These are phyloP conservation scores for Patellaria atrata DNA, from an alignment of 495 filamentous ascomycete genomes.

Conservation along the genomic window DNA sequence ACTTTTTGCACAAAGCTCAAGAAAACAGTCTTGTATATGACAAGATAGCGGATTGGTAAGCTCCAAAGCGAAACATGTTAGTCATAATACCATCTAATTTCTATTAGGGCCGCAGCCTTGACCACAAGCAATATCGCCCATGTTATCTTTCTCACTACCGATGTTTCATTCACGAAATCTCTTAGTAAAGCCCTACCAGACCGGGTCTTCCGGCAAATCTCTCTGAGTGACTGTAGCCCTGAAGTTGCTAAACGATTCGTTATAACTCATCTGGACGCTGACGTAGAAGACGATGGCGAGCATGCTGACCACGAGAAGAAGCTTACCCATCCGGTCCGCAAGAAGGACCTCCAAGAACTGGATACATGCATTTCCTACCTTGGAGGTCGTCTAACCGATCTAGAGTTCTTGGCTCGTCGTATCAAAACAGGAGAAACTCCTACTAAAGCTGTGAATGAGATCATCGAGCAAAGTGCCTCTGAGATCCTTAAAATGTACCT, in stretches of 20 bases:
- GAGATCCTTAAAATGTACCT: slow-evolving; percentile 93
- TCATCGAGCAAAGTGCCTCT: slow-evolving; percentile 70
- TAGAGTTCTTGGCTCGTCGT: slow-evolving; percentile 82
- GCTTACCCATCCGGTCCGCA: slow-evolving; percentile 24
- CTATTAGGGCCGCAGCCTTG: slow-evolving; percentile 56
- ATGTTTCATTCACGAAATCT: slow-evolving; percentile 77
- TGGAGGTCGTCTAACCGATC: slow-evolving; percentile 82
- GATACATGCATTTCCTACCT: slow-evolving; percentile 69
- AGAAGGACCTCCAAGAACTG: slow-evolving; percentile 44
- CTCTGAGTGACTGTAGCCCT: slow-evolving; percentile 70
- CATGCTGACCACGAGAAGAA: slow-evolving; percentile 26
- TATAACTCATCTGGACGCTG: slow-evolving; percentile 54
- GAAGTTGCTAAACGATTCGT: slow-evolving; percentile 82
- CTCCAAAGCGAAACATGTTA: background rate
- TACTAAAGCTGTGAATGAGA: slow-evolving; percentile 68
- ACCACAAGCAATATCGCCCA: slow-evolving; percentile 84
- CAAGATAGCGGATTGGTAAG: slow-evolving; percentile 66
- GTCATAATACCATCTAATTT: slow-evolving; percentile 1
- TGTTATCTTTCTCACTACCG: slow-evolving; percentile 92
- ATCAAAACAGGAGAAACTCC: slow-evolving; percentile 84
- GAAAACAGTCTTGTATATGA: slow-evolving; percentile 68
- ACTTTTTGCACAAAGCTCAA: slow-evolving; percentile 71
- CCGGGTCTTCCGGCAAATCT: slow-evolving; percentile 73
- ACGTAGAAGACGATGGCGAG: slow-evolving; percentile 30
- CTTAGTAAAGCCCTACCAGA: slow-evolving; percentile 79